Percentiles rank a stretch among this genome's conserved stretches.
phyloP scores from a whole-genome alignment of 148 eudicot species.

The Agrostemma githago region DNA sequence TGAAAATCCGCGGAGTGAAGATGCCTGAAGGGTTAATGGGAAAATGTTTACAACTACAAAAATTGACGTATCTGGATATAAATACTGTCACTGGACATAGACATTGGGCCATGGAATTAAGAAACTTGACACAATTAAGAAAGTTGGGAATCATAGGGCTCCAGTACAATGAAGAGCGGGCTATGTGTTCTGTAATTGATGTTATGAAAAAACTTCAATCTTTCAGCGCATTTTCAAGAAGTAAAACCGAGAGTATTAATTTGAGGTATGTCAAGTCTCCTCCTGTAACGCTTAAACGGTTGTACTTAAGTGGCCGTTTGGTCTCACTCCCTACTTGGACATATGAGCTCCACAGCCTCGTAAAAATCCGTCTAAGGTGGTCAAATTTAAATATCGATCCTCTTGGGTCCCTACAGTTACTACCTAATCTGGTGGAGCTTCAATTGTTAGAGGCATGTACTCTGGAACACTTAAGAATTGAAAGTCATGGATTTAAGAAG shows the following conservation, averaged over 20 bases:
- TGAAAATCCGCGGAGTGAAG: background rate
- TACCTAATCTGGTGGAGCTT: conserved; percentile 17
- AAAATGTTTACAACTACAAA: conserved; percentile 7
- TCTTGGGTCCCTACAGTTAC: background rate
- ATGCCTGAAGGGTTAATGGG: conserved; percentile 10
- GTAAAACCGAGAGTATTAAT: background rate
- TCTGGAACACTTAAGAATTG: background rate
- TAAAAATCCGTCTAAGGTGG: conserved; percentile 25
- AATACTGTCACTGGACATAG: background rate
- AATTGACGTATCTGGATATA: conserved; percentile 13
- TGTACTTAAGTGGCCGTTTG: conserved; percentile 17
- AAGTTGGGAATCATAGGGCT: conserved; percentile 15
- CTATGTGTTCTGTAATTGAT: conserved; percentile 8
- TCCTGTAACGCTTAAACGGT: conserved; percentile 10
- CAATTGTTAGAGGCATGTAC: conserved; percentile 15
- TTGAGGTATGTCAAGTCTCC: background rate
- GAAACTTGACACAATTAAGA: conserved; percentile 7
- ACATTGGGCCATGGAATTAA: background rate
- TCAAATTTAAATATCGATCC: background rate
- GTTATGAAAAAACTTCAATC: conserved; percentile 11
- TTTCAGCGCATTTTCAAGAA: background rate
- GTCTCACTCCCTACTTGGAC: conserved; percentile 3
- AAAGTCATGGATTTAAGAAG: background rate
- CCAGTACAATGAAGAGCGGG: background rate
- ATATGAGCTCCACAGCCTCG: background rate